Evolutionary conservation across 306 rosid genomes (phyloP).

Genomic region (Spatholobus suberectus): DNA sequence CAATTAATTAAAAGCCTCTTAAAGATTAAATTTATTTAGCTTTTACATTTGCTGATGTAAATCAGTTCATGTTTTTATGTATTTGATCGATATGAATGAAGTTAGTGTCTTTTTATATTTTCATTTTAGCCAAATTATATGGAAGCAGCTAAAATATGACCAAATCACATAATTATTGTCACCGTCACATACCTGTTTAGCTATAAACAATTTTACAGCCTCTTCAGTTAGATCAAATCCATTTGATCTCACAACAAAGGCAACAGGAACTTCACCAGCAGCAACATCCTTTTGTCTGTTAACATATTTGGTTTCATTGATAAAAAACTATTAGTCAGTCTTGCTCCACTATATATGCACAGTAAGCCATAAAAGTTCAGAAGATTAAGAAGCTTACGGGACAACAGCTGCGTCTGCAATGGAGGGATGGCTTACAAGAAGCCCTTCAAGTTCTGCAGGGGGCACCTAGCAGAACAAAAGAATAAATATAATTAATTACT

Average conservation of each 20-base stretch:
- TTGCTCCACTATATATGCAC: not conserved
- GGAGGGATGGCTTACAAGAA: slow-evolving; percentile 78
- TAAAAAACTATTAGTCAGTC: not conserved
- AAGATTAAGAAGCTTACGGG: slow-evolving; percentile 65
- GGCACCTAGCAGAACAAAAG: slow-evolving; percentile 62
- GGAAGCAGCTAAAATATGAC: not conserved
- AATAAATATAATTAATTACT: not conserved
- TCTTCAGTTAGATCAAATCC: slow-evolving; percentile 69
- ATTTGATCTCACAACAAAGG: slow-evolving; percentile 75
- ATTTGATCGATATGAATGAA: not conserved
- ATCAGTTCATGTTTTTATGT: not conserved
- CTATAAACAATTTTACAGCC: slow-evolving; percentile 66
- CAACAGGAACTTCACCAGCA: slow-evolving; percentile 97
- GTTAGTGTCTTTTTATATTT: not conserved
- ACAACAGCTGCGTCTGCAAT: slow-evolving; percentile 93
- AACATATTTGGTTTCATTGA: not conserved
- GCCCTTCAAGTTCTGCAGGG: slow-evolving; percentile 91
- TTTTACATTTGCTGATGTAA: not conserved
- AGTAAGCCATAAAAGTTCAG: not conserved
- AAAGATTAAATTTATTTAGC: not conserved
- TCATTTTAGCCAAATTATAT: not conserved
- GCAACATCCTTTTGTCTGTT: slow-evolving; percentile 76
- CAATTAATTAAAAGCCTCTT: not conserved
- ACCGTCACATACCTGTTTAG: slow-evolving; percentile 67
- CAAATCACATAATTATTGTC: not conserved